Evolutionary conservation across 768 basidiomycete species (phyloP), one percentile per base, ranked within the genome.

Genomic region (Podaxis pistillaris): DNA sequence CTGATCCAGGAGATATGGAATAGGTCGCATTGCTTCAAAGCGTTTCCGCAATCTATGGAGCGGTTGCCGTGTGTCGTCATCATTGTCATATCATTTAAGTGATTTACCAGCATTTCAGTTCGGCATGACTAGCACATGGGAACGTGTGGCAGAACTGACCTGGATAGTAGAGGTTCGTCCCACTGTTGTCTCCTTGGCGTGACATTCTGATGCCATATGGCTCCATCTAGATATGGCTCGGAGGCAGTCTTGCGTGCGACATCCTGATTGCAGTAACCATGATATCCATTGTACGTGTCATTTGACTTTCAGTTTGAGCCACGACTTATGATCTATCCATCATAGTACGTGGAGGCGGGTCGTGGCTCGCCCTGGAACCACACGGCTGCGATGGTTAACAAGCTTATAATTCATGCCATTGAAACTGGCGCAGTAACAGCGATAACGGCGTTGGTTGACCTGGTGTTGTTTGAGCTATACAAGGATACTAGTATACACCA

Each of bases 361-460:
- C 56, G 52, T 28, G 51, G 36, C 3, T 65, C 65, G 4, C 60
- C 65, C 22, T 63, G 62, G 62, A 56, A 41, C 24, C 63, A 53
- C n/a, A 65, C 65, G 4, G 51, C 41, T 37, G 46, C 51, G 26
- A 63, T 65, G 62, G 47, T 65, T 44, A 65, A 65, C 36, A 62
- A 50, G 37, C 58, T 65, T 17, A 59, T 65, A 26, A 44, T 63
- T 13, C 56, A 63, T 26, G 50, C 65, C 12, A 63, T 65, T n/a
- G 65, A 65, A 52, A 65, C 65, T 50, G 65, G 65, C 8, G 50
- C 65, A 8, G 44, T 65, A 6, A 65, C 65, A 15, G 65, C 63
- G n/a, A 13, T 60, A 9, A 55, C 58, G 19, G 61, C 60, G 8
- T 24, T 58, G 33, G 26, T 63, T 26, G 62, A 65, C 12, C 56